phyloP scores from a whole-genome alignment of 2,329 filamentous ascomycete genomes.

The Zarea fungicola region DNA sequence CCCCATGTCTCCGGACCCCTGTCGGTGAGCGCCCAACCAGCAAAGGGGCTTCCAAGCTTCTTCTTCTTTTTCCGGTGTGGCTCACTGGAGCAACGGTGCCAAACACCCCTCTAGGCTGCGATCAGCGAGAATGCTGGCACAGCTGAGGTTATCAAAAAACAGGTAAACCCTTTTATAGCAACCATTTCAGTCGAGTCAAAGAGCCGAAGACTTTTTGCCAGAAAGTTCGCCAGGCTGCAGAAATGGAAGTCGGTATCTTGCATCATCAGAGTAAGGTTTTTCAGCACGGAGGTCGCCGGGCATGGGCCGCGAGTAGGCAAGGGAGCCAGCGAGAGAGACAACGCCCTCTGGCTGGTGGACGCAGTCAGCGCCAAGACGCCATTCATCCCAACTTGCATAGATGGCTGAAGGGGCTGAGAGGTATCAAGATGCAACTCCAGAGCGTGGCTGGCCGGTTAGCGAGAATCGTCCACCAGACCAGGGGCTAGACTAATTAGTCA shows the following conservation, averaged over 20 bases:
- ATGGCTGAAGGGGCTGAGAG: neutral
- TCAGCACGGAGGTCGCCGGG: neutral
- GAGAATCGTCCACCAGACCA: too few species aligned
- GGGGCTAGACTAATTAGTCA: too few species aligned
- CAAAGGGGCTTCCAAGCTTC: neutral
- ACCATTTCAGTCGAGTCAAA: too few species aligned
- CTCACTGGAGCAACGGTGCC: neutral
- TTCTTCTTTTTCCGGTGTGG: neutral
- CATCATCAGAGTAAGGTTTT: too few species aligned
- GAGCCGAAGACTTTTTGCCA: too few species aligned
- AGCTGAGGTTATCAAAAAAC: neutral
- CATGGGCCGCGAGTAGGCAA: neutral
- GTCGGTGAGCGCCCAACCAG: neutral
- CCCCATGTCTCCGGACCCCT: neutral
- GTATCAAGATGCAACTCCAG: constrained; percentile 1
- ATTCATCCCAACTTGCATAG: neutral
- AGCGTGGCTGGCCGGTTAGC: neutral
- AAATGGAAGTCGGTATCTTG: too few species aligned
- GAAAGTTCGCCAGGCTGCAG: too few species aligned
- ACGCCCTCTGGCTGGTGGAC: neutral
- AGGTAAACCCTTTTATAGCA: too few species aligned
- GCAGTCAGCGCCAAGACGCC: neutral
- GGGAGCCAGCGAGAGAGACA: neutral
- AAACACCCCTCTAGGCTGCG: neutral
- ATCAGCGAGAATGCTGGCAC: too few species aligned